Evolutionary conservation across 306 rosid genomes (phyloP).

Genomic region (Alnus rubra): DNA sequence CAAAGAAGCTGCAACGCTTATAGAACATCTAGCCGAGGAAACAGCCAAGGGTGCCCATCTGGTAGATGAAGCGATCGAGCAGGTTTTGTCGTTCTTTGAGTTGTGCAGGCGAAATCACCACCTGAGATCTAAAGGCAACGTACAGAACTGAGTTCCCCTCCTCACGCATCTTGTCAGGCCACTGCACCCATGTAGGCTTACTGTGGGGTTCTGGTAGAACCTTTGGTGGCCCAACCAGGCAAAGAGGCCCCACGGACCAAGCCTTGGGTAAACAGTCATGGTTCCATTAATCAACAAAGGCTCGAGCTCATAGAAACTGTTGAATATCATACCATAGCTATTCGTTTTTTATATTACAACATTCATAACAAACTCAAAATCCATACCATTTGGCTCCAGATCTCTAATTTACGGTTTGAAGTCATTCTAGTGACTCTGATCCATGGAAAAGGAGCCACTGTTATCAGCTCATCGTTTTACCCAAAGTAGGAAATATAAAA

Average conservation of each 20-base stretch:
- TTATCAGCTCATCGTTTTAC: conserved; percentile 14
- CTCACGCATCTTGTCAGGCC: conserved; percentile 35
- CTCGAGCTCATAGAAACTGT: conserved; percentile 43
- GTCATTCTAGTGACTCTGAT: conserved; percentile 27
- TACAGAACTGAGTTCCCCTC: conserved; percentile 33
- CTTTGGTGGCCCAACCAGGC: conserved; percentile 6
- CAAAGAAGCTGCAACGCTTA: conserved; percentile 26
- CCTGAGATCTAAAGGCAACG: conserved; percentile 28
- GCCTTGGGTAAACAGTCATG: neutral
- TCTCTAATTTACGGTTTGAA: neutral
- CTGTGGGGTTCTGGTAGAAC: neutral
- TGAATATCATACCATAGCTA: conserved; percentile 30
- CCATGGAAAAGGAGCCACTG: conserved; percentile 35
- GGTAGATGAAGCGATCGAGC: conserved; percentile 28
- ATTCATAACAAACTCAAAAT: neutral
- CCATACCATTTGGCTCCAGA: neutral
- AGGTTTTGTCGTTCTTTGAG: conserved; percentile 43
- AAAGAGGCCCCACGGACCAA: conserved; percentile 44
- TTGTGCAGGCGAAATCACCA: conserved; percentile 19
- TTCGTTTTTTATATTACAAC: neutral
- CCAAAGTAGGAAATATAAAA: no score
- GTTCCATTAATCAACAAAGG: conserved; percentile 17
- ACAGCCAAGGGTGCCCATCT: conserved; percentile 15
- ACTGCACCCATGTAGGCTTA: conserved; percentile 27
- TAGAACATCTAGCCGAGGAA: conserved; percentile 46